These are phyloP conservation scores for Theileria luwenshuni DNA, from an alignment of 169 alveolate species.

Conservation along the genomic window DNA sequence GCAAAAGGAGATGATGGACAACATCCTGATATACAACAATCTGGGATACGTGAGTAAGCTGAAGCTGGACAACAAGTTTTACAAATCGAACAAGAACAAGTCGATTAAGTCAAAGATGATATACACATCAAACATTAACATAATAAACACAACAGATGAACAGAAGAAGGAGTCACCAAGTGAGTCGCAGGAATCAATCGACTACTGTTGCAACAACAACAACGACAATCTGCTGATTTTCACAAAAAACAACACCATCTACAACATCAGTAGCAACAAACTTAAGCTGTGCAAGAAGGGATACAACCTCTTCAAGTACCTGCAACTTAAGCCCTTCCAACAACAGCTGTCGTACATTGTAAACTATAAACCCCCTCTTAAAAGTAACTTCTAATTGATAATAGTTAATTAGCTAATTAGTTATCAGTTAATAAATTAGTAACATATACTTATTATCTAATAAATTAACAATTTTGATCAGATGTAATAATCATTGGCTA, in stretches of 20 bases:
- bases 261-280: slow-evolving; percentile 1
- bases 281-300: slow-evolving; percentile 24
- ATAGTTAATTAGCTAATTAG: too few species aligned
- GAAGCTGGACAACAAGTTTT: slow-evolving; percentile 55
- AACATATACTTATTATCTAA: too few species aligned
- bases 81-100: slow-evolving; percentile 34
- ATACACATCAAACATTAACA: background rate
- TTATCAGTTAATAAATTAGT: too few species aligned
- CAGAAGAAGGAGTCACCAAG: background rate
- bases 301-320: slow-evolving; percentile 9
- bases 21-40: background rate
- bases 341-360: background rate
- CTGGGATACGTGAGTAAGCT: slow-evolving; percentile 7
- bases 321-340: background rate
- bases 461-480: background rate
- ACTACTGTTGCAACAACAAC: slow-evolving; percentile 5
- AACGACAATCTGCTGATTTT: background rate
- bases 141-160: background rate
- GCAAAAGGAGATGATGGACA: background rate
- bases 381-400: too few species aligned
- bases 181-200: background rate
- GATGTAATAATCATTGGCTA: slow-evolving; percentile 9
- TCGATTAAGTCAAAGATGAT: background rate
- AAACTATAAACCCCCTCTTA: background rate
- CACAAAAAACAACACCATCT: background rate